Evolutionary conservation across 2,329 filamentous ascomycete genomes (phyloP).

Genomic region (Trichoderma koningii): DNA sequence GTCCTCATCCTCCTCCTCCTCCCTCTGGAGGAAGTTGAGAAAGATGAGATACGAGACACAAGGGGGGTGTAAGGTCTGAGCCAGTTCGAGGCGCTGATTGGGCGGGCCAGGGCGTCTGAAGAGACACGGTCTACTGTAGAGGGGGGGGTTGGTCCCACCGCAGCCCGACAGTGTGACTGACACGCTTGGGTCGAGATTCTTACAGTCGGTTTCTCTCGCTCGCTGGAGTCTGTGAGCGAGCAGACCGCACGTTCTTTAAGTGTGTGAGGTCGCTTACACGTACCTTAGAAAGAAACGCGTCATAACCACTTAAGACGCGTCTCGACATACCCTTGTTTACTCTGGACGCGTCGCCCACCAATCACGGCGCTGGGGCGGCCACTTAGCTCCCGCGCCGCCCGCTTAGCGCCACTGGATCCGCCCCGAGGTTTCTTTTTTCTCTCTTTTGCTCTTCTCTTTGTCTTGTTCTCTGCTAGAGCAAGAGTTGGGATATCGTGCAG

Average conservation of each 20-base stretch:
- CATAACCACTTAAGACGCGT: constrained; percentile 22
- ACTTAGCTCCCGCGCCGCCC: constrained; percentile 7
- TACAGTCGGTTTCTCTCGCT: not conserved
- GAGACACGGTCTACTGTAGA: not conserved
- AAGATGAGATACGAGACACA: too few relatives aligned
- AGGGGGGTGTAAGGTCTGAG: not conserved
- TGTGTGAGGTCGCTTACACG: not conserved
- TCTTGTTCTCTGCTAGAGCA: not conserved
- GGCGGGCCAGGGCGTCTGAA: not conserved
- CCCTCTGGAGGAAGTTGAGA: not conserved
- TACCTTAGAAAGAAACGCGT: constrained; percentile 8
- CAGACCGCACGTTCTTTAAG: not conserved
- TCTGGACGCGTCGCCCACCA: constrained; percentile 30
- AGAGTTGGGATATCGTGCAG: not conserved
- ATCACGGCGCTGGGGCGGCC: constrained; percentile 29
- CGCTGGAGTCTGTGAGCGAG: too few relatives aligned
- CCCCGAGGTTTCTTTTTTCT: not conserved
- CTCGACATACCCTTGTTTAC: constrained; percentile 30
- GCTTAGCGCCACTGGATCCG: constrained; percentile 3
- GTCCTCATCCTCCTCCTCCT: not conserved
- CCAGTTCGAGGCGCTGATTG: constrained; percentile 9
- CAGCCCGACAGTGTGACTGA: constrained; percentile 24
- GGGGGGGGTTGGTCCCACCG: constrained; percentile 21
- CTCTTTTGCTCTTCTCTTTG: too few relatives aligned
- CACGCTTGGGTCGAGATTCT: not conserved